Evolutionary conservation across 352 stramenopile genomes (phyloP).

Genomic region (Phytophthora sojae): DNA sequence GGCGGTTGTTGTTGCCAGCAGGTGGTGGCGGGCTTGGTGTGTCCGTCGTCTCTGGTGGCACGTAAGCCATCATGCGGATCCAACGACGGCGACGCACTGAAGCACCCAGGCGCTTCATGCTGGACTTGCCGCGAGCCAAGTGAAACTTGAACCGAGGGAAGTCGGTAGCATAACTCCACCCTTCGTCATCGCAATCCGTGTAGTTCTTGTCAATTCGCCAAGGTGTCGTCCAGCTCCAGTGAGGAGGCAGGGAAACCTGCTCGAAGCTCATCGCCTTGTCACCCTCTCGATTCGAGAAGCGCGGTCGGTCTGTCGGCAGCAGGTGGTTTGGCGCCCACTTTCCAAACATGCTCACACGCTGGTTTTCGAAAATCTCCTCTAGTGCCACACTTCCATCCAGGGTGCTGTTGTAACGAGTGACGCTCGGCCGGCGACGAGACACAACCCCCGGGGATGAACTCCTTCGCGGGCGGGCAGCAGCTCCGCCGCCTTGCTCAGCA

Average conservation of each 20-base stretch:
- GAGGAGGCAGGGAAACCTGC: constrained; percentile 67
- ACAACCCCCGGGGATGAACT: constrained; percentile 19
- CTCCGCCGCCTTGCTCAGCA: constrained; percentile 8
- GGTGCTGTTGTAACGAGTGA: constrained; percentile 72
- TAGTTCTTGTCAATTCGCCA: constrained; percentile 91
- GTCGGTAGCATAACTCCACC: constrained; percentile 88
- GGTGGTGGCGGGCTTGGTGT: constrained; percentile 10
- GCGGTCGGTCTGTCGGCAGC: constrained; percentile 78
- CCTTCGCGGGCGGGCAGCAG: constrained; percentile 18
- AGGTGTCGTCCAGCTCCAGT: constrained; percentile 88
- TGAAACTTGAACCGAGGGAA: constrained; percentile 89
- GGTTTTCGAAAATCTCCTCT: constrained; percentile 91
- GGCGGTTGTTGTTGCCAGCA: constrained; percentile 1
- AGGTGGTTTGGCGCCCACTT: constrained; percentile 90
- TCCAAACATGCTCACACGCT: constrained; percentile 88
- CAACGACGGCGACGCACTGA: constrained; percentile 81
- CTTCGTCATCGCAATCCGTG: constrained; percentile 89
- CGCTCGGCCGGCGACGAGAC: constrained; percentile 35
- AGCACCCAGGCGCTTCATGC: constrained; percentile 74
- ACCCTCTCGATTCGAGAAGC: constrained; percentile 86
- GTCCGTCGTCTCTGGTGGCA: constrained; percentile 54
- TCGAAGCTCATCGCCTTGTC: constrained; percentile 85
- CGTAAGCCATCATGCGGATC: constrained; percentile 89
- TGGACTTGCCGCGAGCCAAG: constrained; percentile 80
- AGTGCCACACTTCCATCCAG: constrained; percentile 78